phyloP scores from a whole-genome alignment of 495 filamentous ascomycete species.

The Lichina pygmaea region DNA sequence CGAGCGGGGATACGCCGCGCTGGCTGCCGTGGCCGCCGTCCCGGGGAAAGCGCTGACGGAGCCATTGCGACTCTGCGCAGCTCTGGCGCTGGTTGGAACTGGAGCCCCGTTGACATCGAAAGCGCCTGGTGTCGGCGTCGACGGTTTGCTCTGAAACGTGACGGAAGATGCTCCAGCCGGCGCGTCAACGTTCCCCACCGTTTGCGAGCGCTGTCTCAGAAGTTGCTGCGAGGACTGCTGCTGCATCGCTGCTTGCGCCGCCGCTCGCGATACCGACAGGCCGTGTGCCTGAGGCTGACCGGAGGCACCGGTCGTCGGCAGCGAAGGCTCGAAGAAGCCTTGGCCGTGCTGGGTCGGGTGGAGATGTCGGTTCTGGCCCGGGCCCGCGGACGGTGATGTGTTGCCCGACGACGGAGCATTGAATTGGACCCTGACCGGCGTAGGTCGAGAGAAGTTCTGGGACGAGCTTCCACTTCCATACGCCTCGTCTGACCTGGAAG shows the following conservation, averaged over 20 bases:
- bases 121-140: constrained; percentile 19
- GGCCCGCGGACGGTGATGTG: constrained; percentile 9
- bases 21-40: constrained; percentile 62
- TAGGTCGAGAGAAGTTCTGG: constrained; percentile 3
- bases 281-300: constrained; percentile 2
- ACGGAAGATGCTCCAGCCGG: constrained; percentile 8
- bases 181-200: constrained; percentile 21
- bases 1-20: constrained; percentile 54
- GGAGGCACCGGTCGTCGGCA: constrained; percentile 29
- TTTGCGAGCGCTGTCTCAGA: constrained; percentile 45
- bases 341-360: constrained; percentile 40
- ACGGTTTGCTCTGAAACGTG: constrained; percentile 23
- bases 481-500: too few relatives aligned
- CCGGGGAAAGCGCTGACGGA: constrained; percentile 33
- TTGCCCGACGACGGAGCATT: not conserved
- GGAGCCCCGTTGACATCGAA: constrained; percentile 2
- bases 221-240: constrained; percentile 26
- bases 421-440: not conserved
- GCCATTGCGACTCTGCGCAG: constrained; percentile 36
- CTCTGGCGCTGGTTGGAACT: not conserved
- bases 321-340: constrained; percentile 68
- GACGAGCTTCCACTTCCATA: not conserved
- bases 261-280: constrained; percentile 59
- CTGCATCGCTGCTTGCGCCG: constrained; percentile 75
- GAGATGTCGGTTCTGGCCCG: constrained; percentile 12